A percentile compares a stretch with the other conserved stretches of the same genome.
These are phyloP conservation scores for Sarcocystis neurona DNA, from an alignment of 169 alveolate genomes.

Conservation along the genomic window DNA sequence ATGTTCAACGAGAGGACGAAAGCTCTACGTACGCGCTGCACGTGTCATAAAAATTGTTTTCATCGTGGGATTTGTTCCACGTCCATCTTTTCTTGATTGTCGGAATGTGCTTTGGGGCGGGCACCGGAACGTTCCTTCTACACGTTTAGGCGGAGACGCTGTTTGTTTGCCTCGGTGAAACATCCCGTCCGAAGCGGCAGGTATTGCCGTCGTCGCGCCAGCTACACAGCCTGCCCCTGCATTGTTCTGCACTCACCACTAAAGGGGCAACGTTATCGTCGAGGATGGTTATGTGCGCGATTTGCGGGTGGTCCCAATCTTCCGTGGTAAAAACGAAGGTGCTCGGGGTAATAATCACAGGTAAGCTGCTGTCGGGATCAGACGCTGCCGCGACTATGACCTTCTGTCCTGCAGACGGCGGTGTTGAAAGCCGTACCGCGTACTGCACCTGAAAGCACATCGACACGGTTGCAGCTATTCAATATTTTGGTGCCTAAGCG, in stretches of 20 bases:
- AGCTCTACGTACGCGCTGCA: too few relatives aligned
- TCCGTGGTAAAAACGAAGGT: background rate
- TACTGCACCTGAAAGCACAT: background rate
- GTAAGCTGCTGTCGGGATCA: background rate
- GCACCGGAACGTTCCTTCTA: background rate
- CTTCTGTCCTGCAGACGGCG: background rate
- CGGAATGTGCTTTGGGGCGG: background rate
- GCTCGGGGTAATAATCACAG: background rate
- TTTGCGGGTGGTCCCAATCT: background rate
- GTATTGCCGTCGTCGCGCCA: too few relatives aligned
- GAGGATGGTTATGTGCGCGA: background rate
- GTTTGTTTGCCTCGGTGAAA: background rate
- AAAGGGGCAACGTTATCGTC: background rate
- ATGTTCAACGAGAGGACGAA: too few relatives aligned
- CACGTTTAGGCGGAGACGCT: background rate
- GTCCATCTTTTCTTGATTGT: background rate
- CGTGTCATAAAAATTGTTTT: too few relatives aligned
- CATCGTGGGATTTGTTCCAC: background rate
- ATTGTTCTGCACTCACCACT: background rate
- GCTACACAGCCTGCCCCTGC: too few relatives aligned
- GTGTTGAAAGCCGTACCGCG: background rate
- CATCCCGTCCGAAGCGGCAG: too few relatives aligned
- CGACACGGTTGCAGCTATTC: background rate
- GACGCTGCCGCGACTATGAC: background rate
- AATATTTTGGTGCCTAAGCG: background rate